phyloP scores from a whole-genome alignment of 2,329 filamentous ascomycete genomes.

The Stachybotrys chlorohalonatus region DNA sequence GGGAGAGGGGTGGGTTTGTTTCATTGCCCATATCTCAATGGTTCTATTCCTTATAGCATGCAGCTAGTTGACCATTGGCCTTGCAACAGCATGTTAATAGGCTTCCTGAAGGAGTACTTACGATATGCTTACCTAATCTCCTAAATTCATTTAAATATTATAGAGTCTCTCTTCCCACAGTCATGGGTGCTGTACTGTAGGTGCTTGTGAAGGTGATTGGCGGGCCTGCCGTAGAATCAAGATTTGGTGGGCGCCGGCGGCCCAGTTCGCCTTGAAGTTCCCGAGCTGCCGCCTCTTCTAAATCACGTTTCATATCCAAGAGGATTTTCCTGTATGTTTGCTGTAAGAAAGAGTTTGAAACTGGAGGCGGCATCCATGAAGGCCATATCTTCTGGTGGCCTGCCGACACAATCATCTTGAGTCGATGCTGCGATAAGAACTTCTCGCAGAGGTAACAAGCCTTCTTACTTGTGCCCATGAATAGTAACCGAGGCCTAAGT shows the following conservation, averaged over 20 bases:
- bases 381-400: slow-evolving; percentile 22
- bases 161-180: too few species aligned
- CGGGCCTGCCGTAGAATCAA: slow-evolving; percentile 12
- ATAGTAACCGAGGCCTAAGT: slow-evolving; percentile 9
- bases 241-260: slow-evolving; percentile 3
- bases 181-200: too few species aligned
- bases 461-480: slow-evolving; percentile 23
- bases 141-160: too few species aligned
- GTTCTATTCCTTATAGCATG: too few species aligned
- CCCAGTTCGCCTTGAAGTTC: slow-evolving; percentile 10
- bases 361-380: slow-evolving; percentile 19
- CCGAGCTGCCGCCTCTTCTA: slow-evolving; percentile 1
- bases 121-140: too few species aligned
- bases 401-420: slow-evolving; percentile 14
- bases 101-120: too few species aligned
- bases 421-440: slow-evolving; percentile 15
- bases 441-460: slow-evolving; percentile 20
- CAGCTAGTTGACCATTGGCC: too few species aligned
- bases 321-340: slow-evolving; percentile 4
- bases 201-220: slow-evolving; percentile 4
- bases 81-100: too few species aligned
- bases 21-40: too few species aligned
- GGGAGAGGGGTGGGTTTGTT: too few species aligned
- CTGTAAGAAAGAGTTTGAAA: neutral
- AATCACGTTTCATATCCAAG: neutral